phyloP scores from a whole-genome alignment of 345 rosid species.

The Hevea brasiliensis region DNA sequence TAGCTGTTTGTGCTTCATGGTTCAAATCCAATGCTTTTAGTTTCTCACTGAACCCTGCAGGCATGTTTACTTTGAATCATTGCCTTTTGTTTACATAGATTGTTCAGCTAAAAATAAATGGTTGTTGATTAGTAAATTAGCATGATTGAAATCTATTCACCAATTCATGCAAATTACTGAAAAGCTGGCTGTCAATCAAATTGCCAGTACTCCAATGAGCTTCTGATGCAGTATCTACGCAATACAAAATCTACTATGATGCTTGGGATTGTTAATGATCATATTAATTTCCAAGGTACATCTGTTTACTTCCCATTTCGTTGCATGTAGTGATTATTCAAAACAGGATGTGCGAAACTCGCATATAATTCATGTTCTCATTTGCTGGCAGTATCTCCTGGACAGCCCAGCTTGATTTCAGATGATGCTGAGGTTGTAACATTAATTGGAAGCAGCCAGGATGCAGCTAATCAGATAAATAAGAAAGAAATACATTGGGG shows the following conservation, averaged over 20 bases:
- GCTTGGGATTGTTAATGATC: conserved; percentile 90
- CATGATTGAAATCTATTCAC: background rate
- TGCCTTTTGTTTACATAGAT: background rate
- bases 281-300: conserved; percentile 83
- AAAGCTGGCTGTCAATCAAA: conserved; percentile 11
- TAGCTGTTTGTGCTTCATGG: too few relatives aligned
- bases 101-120: background rate
- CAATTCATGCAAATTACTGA: conserved; percentile 18
- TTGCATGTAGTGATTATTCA: conserved; percentile 1
- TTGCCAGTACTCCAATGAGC: conserved; percentile 88
- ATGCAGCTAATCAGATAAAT: conserved; percentile 64
- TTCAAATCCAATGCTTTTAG: background rate
- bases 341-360: background rate
- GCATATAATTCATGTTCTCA: conserved; percentile 10
- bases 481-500: conserved; percentile 91
- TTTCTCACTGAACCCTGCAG: background rate
- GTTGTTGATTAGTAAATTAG: background rate
- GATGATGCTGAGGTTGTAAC: conserved; percentile 85
- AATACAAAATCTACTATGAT: conserved; percentile 71
- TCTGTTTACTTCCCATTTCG: conserved; percentile 13
- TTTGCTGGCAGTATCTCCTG: conserved; percentile 75
- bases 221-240: conserved; percentile 84
- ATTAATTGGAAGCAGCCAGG: conserved; percentile 71
- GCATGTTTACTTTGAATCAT: background rate
- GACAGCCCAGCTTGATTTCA: conserved; percentile 74